Evolutionary conservation across 2,329 filamentous ascomycete genomes (phyloP).

Genomic region (Penicillium sp.): DNA sequence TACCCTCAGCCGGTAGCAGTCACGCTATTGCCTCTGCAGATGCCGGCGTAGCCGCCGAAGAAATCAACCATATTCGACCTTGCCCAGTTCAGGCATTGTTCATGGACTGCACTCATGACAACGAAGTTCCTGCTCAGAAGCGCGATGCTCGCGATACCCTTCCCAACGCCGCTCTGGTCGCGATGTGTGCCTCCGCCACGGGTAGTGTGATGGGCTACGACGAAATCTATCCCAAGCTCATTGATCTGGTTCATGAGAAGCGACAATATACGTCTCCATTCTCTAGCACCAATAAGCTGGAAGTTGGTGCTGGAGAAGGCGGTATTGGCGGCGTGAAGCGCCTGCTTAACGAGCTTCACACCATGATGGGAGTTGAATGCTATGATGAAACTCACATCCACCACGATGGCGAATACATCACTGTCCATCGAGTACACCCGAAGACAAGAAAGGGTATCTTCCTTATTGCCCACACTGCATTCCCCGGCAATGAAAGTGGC

Average conservation of each 20-base stretch:
- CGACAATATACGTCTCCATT: slow-evolving; percentile 80
- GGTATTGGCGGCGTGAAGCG: slow-evolving; percentile 93
- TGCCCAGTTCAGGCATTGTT: slow-evolving; percentile 91
- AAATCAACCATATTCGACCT: slow-evolving; percentile 81
- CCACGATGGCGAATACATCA: slow-evolving; percentile 95
- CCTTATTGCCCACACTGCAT: slow-evolving; percentile 93
- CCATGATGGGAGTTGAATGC: slow-evolving; percentile 90
- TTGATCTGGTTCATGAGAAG: slow-evolving; percentile 92
- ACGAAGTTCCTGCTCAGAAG: slow-evolving; percentile 94
- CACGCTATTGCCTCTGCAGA: slow-evolving; percentile 44
- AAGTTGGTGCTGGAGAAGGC: slow-evolving; percentile 71
- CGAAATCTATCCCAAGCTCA: slow-evolving; percentile 88
- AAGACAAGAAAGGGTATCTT: slow-evolving; percentile 93
- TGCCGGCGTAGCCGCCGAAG: slow-evolving; percentile 55
- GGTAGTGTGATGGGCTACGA: slow-evolving; percentile 99
- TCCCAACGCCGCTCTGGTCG: slow-evolving; percentile 89
- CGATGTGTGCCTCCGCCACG: slow-evolving; percentile 92
- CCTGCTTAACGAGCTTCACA: slow-evolving; percentile 91
- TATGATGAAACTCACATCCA: slow-evolving; percentile 97
- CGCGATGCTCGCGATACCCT: slow-evolving; percentile 92
- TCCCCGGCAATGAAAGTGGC: slow-evolving; percentile 86
- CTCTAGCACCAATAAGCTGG: slow-evolving; percentile 61
- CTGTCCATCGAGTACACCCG: slow-evolving; percentile 92
- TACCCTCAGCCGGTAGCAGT: slow-evolving; percentile 70
- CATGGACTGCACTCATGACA: slow-evolving; percentile 99